Base-by-base conservation (phyloP, 139 green algal genomes). In the Micromonas pusilla region DNA sequence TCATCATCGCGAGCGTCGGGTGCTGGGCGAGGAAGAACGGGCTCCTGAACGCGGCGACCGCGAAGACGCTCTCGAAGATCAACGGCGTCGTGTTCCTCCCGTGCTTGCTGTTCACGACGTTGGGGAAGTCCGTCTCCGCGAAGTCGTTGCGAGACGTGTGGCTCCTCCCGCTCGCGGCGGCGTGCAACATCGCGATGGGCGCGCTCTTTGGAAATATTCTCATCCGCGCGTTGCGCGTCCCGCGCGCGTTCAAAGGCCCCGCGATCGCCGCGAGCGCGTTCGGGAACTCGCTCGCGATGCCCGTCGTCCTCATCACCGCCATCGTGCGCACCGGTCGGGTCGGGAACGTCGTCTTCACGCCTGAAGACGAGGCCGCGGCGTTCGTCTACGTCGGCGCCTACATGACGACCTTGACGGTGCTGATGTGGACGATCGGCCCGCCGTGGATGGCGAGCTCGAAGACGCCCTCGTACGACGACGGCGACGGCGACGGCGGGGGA, bases 341-440 rank as follows among this genome's bases (percentile, higher is more conserved):
- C 53, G 68, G 68, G 3, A 63, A 75, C 62, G 52, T 75, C 3
- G 21, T 36, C 34, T 75, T 75, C 30, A 63, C 37, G 19, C 34
- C 26, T 19, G 68, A 75, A 19, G 68, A 75, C 30, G 26, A 39
- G 3, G 68, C 52, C 36, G n/a, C n/a, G 68, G 37, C n/a, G 20
- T 34, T 63, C 1, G 20, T 75, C 34, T 75, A 75, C 37, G 25
- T 75, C 2, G 9, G 21, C 2, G 68, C 30, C 34, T 75, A 75
- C 38, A 30, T 75, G 36, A 63, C 53, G 6, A 32, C 31, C 2
- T 26, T 75, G 37, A 64, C 23, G 21, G 23, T 32, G 68, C 33
- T 63, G 34, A 75, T 75, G 68, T 75, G 68, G 68, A 53, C 38
- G 2, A 13, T 75, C 21, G 68, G 68, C 13, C 68, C 68, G 37